phyloP scores from a whole-genome alignment of 2,329 filamentous ascomycete species.

The Aspergillus bombycis region DNA sequence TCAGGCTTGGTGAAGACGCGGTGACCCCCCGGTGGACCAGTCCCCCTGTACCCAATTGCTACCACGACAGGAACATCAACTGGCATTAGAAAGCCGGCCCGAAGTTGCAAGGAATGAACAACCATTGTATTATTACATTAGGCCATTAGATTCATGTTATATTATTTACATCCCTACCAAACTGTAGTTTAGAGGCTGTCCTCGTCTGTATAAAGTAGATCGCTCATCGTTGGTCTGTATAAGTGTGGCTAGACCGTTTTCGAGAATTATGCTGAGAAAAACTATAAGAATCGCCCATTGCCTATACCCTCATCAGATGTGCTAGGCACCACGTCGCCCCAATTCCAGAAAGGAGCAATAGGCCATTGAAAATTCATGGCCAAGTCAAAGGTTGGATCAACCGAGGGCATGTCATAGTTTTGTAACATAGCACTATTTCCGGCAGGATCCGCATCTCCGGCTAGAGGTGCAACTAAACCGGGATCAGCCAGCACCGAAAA shows the following conservation, averaged over 20 bases:
- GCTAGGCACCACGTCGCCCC: constrained; percentile 7
- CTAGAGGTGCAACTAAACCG: background rate
- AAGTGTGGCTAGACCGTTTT: background rate
- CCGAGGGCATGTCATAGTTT: background rate
- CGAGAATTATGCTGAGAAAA: background rate
- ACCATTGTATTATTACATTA: background rate
- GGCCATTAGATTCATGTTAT: too few relatives aligned
- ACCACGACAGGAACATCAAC: constrained; percentile 13
- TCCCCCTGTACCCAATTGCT: constrained; percentile 18
- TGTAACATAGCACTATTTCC: background rate
- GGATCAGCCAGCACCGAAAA: background rate
- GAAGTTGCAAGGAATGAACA: background rate
- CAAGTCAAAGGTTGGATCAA: background rate
- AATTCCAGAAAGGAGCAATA: constrained; percentile 20
- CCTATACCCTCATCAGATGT: background rate
- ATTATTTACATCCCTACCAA: background rate
- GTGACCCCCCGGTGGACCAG: constrained; percentile 15
- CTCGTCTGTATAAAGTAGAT: background rate
- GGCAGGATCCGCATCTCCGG: background rate
- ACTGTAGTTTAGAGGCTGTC: background rate
- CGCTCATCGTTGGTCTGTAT: background rate
- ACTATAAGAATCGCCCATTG: background rate
- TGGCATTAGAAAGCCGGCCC: constrained; percentile 4
- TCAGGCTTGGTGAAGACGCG: constrained; percentile 12
- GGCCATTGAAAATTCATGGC: constrained; percentile 13